These are phyloP conservation scores for Pseudogymnoascus destructans DNA, from an alignment of 2,329 filamentous ascomycete genomes.

Conservation along the genomic window DNA sequence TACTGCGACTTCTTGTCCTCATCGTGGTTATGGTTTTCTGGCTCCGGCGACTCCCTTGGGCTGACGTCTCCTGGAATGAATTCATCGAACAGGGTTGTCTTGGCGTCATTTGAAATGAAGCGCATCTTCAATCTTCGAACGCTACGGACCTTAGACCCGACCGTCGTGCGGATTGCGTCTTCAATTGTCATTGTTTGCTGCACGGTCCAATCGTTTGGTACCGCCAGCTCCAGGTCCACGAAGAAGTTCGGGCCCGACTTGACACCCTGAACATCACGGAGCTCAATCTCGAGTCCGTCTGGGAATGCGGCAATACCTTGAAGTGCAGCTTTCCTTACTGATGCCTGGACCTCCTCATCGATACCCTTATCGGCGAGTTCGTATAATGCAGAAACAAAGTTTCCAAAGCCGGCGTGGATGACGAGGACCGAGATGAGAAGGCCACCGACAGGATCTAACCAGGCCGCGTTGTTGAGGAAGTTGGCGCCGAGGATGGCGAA, in stretches of 20 bases:
- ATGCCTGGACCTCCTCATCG: constrained; percentile 67
- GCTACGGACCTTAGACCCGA: constrained; percentile 68
- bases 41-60: constrained; percentile 42
- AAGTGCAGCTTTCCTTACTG: constrained; percentile 52
- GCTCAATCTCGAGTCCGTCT: constrained; percentile 46
- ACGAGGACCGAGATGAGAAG: constrained; percentile 89
- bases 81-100: constrained; percentile 58
- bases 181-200: constrained; percentile 59
- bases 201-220: constrained; percentile 65
- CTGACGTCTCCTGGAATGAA: constrained; percentile 56
- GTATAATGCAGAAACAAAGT: constrained; percentile 67
- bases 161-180: constrained; percentile 53
- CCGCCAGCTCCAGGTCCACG: constrained; percentile 75
- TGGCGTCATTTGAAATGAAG: constrained; percentile 59
- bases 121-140: constrained; percentile 73
- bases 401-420: constrained; percentile 75
- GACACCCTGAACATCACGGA: constrained; percentile 66
- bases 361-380: constrained; percentile 87
- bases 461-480: constrained; percentile 68
- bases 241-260: constrained; percentile 97
- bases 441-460: constrained; percentile 89
- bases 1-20: constrained; percentile 3
- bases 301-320: constrained; percentile 43
- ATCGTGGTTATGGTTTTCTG: background rate
- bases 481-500: constrained; percentile 83